These are phyloP conservation scores for Apophysomyces elegans DNA, from an alignment of 371 early-diverging fungal genomes.

Conservation along the genomic window DNA sequence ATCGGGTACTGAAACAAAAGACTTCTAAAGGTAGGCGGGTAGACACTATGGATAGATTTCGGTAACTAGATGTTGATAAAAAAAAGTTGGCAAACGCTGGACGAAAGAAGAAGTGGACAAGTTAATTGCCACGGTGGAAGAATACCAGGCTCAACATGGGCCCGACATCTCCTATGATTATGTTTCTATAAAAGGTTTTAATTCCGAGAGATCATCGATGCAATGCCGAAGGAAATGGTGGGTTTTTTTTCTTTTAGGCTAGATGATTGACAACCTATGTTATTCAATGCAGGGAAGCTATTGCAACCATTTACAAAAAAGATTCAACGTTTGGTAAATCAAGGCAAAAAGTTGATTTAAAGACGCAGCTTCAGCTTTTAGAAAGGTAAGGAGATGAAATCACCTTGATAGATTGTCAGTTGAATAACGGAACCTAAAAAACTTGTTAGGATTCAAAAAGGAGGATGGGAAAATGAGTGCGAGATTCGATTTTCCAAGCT, in stretches of 20 bases:
- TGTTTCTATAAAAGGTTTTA: background rate
- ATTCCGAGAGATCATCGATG: background rate
- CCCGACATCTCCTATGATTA: background rate
- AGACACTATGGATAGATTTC: background rate
- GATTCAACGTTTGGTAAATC: background rate
- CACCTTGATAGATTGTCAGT: too few relatives aligned
- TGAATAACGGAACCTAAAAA: too few relatives aligned
- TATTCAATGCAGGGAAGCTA: background rate
- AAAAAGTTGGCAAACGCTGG: background rate
- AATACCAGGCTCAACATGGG: background rate
- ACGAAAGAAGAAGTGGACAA: background rate
- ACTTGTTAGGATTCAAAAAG: background rate
- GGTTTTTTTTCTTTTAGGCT: background rate
- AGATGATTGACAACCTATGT: background rate
- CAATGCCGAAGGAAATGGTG: slow-evolving; percentile 5
- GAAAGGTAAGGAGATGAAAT: background rate
- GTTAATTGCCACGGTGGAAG: background rate
- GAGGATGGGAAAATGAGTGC: slow-evolving; percentile 7
- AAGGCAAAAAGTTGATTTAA: background rate
- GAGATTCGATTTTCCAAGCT: slow-evolving; percentile 4
- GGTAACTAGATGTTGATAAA: background rate
- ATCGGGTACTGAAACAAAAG: background rate
- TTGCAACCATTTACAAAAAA: background rate
- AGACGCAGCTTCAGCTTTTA: background rate
- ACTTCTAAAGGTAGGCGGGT: background rate